Evolutionary conservation across 805 yeast genomes (phyloP).

Genomic region (Debaryomyces castellii): DNA sequence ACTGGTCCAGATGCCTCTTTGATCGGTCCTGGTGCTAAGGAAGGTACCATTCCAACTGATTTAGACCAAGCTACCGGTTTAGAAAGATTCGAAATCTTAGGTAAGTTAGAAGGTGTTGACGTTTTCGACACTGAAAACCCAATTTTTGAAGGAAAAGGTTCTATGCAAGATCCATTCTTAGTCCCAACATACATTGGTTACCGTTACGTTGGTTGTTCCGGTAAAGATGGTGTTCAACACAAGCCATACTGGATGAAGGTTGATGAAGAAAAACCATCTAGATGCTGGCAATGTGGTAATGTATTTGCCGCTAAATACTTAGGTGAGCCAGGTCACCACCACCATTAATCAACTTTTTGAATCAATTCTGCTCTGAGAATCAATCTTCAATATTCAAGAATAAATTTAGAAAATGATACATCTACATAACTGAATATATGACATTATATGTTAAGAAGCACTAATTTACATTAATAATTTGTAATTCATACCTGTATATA

Average conservation of each 20-base stretch:
- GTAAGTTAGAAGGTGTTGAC: conserved; percentile 94
- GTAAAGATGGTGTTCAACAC: conserved; percentile 85
- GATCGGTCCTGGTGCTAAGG: conserved; percentile 87
- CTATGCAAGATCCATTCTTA: conserved; percentile 83
- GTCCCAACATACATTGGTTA: conserved; percentile 88
- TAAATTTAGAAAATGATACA: not conserved
- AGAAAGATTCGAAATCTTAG: conserved; percentile 92
- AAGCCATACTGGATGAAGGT: conserved; percentile 90
- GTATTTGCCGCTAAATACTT: conserved; percentile 86
- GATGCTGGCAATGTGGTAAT: conserved; percentile 99
- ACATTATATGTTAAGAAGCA: not conserved
- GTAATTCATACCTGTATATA: not conserved
- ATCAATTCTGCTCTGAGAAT: not conserved
- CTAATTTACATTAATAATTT: not conserved
- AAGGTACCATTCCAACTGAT: conserved; percentile 88
- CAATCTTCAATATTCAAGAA: not conserved
- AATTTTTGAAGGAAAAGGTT: conserved; percentile 85
- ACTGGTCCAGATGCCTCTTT: conserved; percentile 68
- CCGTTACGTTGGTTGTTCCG: conserved; percentile 97
- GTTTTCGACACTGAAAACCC: conserved; percentile 87
- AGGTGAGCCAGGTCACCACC: conserved; percentile 73
- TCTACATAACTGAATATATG: not conserved
- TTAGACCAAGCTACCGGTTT: conserved; percentile 97
- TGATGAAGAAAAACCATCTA: conserved; percentile 74
- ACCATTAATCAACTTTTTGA: conserved; percentile 30